phyloP scores from a whole-genome alignment of 176 grass and related monocot species.

The Luzula sylvatica region DNA sequence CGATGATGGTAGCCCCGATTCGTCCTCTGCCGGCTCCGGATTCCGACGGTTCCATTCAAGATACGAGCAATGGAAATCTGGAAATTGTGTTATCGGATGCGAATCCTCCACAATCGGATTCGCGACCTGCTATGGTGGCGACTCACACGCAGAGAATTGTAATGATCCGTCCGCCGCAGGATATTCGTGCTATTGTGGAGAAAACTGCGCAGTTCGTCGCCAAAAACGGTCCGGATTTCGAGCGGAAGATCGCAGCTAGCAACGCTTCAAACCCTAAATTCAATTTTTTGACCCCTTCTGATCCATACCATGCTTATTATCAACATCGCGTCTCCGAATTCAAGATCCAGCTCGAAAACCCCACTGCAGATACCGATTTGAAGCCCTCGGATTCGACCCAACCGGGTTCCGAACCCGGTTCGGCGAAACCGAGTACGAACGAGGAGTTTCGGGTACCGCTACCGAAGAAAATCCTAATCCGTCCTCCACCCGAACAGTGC shows the following conservation, averaged over 20 bases:
- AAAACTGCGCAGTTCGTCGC: conserved; percentile 79
- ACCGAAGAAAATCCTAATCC: conserved; percentile 61
- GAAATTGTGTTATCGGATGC: no score
- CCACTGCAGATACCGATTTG: background rate
- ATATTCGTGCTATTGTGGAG: conserved; percentile 73
- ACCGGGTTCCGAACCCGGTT: conserved; percentile 2
- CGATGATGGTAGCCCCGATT: no score
- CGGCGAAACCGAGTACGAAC: conserved; percentile 31
- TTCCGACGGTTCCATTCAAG: no score
- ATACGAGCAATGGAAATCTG: no score
- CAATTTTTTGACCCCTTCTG: conserved; percentile 72
- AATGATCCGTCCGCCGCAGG: conserved; percentile 91
- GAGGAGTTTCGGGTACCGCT: conserved; percentile 49
- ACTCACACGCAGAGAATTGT: conserved; percentile 42
- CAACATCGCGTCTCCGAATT: conserved; percentile 59
- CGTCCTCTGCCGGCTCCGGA: no score
- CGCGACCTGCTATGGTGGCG: no score
- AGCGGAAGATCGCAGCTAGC: conserved; percentile 28
- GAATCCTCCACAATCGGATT: no score
- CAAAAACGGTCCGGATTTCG: conserved; percentile 56
- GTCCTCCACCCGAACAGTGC: conserved; percentile 65
- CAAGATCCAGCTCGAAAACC: conserved; percentile 17
- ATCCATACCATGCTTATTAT: conserved; percentile 85
- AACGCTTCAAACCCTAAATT: conserved; percentile 82
- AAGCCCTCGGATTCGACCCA: conserved; percentile 20